Percentiles rank a stretch among this genome's conserved stretches.
These are phyloP conservation scores for Monosporascus sp. DNA, from an alignment of 2,329 filamentous ascomycete species.

Conservation along the genomic window DNA sequence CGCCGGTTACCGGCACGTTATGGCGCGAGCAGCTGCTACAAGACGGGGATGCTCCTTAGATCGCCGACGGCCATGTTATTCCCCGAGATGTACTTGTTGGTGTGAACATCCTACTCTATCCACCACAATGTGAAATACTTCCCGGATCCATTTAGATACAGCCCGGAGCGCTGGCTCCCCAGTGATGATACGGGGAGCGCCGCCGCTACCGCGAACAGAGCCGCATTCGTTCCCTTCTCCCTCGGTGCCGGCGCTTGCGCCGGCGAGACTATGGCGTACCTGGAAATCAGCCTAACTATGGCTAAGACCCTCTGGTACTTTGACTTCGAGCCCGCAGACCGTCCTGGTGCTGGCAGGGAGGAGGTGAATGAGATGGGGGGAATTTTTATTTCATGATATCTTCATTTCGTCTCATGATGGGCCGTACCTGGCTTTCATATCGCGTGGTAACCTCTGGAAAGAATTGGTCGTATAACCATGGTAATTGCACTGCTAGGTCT, in stretches of 20 bases:
- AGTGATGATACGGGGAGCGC: background rate
- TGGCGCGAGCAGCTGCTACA: background rate
- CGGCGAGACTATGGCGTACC: slow-evolving; percentile 40
- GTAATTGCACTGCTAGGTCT: no score
- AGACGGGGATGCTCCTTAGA: background rate
- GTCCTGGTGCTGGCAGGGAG: no score
- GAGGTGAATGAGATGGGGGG: background rate
- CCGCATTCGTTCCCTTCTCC: slow-evolving; percentile 29
- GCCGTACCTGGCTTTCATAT: background rate
- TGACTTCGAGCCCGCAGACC: slow-evolving; percentile 19
- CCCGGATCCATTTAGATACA: slow-evolving; percentile 3
- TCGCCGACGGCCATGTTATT: slow-evolving; percentile 1
- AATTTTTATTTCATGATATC: background rate
- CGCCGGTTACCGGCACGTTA: slow-evolving; percentile 1
- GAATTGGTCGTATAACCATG: no score
- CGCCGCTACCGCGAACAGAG: slow-evolving; percentile 14
- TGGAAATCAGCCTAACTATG: slow-evolving; percentile 35
- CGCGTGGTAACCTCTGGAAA: no score
- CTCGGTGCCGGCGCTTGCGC: slow-evolving; percentile 37
- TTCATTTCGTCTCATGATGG: background rate
- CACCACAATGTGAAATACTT: slow-evolving; percentile 3
- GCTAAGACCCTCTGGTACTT: slow-evolving; percentile 34
- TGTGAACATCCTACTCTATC: slow-evolving; percentile 2
- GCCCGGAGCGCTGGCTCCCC: slow-evolving; percentile 4
- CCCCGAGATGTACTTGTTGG: slow-evolving; percentile 2